Base-by-base conservation (phyloP, 2,329 filamentous ascomycete genomes). In the Zymoseptoria ardabiliae region DNA sequence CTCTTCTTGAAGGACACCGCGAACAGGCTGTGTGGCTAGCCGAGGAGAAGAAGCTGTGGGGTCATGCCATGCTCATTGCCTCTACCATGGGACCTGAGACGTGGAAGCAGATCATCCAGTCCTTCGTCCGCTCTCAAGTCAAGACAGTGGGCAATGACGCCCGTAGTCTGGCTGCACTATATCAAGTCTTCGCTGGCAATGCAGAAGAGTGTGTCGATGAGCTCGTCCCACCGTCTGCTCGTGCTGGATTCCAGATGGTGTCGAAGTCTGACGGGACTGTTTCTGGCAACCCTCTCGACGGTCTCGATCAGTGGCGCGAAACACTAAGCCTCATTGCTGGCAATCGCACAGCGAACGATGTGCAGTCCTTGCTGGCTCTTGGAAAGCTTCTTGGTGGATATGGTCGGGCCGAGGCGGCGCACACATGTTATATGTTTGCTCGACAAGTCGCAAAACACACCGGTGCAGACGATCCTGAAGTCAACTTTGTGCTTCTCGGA, bases 91-190 rank as follows among this genome's bases (percentile, higher is more conserved):
- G 90, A 21, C 81, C 79, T 51, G 78, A 81, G 4, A 79, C 95
- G 2, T 97, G 95, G 83, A 95, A 91, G 72, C 90, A 95, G 71
- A 92, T 99, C 23, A 85, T 91, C 0, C 91, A 96, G 69, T 94
- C 99, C 69, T 99, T 99, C 69, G 88, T 99, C 19, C 88, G 91
- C 66, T 92, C 95, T 69, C 94, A 99, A 73, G 90, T 99, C 58
- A 95, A 94, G 87, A 87, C 56, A 79, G 87, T 3, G 86, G 89
- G 85, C 87, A 63, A 64, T 57, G 90, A 88, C 67, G 91, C 91
- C 56, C 89, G 97, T 73, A 90, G 93, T 1, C 80, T 99, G 52
- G 92, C 93, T 28, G 91, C 93, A 0, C 77, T 99, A 3, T 99
- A 99, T 73, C 91, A 96, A 70, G 86, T 97, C 0, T 87, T 99